Percentiles rank a stretch among this genome's conserved stretches.
phyloP scores from a whole-genome alignment of 129 eudicot species.

The Flaveria robusta region DNA sequence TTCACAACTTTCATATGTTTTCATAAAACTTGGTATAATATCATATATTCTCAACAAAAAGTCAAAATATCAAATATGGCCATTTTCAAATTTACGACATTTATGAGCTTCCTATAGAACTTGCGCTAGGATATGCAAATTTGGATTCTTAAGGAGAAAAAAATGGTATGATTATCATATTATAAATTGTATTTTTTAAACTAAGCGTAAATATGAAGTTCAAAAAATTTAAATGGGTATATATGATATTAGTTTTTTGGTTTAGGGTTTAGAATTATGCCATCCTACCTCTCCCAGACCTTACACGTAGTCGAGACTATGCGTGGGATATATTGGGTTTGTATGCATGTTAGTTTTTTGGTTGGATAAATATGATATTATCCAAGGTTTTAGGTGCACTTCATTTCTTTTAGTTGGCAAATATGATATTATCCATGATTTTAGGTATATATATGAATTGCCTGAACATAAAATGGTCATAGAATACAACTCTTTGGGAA shows the following conservation, averaged over 20 bases:
- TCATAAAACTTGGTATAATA: neutral
- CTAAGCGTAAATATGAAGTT: neutral
- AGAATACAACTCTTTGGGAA: neutral
- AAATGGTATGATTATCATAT: neutral
- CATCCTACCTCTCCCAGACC: too few relatives aligned
- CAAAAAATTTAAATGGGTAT: neutral
- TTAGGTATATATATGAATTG: neutral
- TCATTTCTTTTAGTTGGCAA: too few relatives aligned
- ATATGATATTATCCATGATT: neutral
- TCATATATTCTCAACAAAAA: neutral
- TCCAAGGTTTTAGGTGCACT: too few relatives aligned
- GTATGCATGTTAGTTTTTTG: neutral
- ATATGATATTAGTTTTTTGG: neutral
- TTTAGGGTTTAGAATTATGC: too few relatives aligned
- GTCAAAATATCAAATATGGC: neutral
- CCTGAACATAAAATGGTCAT: neutral
- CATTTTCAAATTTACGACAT: neutral
- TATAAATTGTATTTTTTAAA: too few relatives aligned
- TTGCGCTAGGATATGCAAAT: neutral
- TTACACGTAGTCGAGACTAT: too few relatives aligned
- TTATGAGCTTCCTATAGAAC: neutral
- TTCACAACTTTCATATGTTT: neutral
- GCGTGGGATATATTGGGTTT: too few relatives aligned
- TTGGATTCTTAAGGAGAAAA: neutral
- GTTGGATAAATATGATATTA: neutral